These are phyloP conservation scores for Tulasnella sp. DNA, from an alignment of 768 basidiomycete species.

Conservation along the genomic window DNA sequence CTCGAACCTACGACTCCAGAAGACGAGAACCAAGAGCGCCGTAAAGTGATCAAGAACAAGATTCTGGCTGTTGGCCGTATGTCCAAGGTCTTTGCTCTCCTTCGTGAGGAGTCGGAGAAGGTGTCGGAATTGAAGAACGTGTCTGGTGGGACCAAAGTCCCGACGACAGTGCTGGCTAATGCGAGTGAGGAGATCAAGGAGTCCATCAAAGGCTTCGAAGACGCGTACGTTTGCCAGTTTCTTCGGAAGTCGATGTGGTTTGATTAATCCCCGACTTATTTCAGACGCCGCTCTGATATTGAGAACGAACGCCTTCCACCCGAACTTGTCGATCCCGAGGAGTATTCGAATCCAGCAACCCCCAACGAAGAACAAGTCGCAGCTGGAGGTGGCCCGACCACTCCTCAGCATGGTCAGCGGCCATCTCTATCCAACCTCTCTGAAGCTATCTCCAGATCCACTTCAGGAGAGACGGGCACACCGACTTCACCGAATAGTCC, in stretches of 20 bases:
- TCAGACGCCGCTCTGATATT: slow-evolving; percentile 90
- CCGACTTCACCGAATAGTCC: slow-evolving; percentile 23
- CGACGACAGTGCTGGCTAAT: slow-evolving; percentile 71
- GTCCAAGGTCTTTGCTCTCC: slow-evolving; percentile 89
- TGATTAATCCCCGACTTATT: neutral
- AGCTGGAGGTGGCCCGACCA: slow-evolving; percentile 21
- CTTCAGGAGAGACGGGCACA: slow-evolving; percentile 13
- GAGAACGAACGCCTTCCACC: slow-evolving; percentile 98
- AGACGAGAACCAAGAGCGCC: slow-evolving; percentile 45
- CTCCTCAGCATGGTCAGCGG: slow-evolving; percentile 30
- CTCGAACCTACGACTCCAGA: slow-evolving; percentile 12
- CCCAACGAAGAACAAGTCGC: slow-evolving; percentile 35
- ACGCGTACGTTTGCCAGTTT: slow-evolving; percentile 58
- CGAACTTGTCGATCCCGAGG: slow-evolving; percentile 68
- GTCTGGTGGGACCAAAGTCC: slow-evolving; percentile 62
- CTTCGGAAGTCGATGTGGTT: neutral
- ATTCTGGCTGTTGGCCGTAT: slow-evolving; percentile 85
- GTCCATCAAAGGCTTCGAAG: slow-evolving; percentile 84
- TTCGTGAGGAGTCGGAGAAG: slow-evolving; percentile 96
- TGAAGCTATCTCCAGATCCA: slow-evolving; percentile 26
- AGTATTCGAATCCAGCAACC: slow-evolving; percentile 46
- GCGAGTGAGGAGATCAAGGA: slow-evolving; percentile 94
- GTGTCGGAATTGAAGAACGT: slow-evolving; percentile 95
- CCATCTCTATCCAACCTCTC: slow-evolving; percentile 25
- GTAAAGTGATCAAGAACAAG: slow-evolving; percentile 94